Evolutionary conservation across 2,329 filamentous ascomycete species (phyloP).

Genomic region (Huntiella savannae): DNA sequence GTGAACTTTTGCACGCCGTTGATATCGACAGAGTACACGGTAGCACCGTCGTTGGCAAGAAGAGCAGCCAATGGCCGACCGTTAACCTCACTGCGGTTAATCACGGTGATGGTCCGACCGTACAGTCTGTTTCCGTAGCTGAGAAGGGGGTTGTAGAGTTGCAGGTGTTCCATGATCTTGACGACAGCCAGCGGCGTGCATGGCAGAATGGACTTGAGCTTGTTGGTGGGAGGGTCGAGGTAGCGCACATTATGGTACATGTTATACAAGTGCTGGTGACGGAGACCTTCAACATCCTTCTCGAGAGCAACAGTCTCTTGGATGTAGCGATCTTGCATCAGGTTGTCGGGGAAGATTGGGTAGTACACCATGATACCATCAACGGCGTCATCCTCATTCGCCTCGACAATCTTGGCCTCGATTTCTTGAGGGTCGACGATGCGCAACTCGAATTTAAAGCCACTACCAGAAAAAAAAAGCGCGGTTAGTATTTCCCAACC

Average conservation of each 20-base stretch:
- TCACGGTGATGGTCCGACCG: constrained; percentile 85
- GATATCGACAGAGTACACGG: constrained; percentile 86
- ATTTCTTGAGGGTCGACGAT: constrained; percentile 71
- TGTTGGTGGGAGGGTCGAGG: constrained; percentile 58
- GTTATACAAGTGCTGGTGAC: constrained; percentile 90
- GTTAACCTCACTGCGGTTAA: constrained; percentile 92
- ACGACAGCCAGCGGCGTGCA: constrained; percentile 92
- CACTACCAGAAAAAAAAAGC: constrained; percentile 31
- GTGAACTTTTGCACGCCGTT: constrained; percentile 85
- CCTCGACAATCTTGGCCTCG: constrained; percentile 70
- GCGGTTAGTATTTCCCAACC: neutral
- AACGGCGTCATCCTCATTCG: constrained; percentile 58
- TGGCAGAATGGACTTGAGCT: constrained; percentile 78
- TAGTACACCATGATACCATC: constrained; percentile 97
- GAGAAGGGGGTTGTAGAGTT: constrained; percentile 90
- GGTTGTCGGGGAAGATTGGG: constrained; percentile 70
- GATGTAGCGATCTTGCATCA: constrained; percentile 78
- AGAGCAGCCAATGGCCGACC: constrained; percentile 81
- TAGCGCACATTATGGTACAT: constrained; percentile 99
- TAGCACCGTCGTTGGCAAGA: constrained; percentile 87
- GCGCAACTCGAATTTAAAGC: constrained; percentile 74
- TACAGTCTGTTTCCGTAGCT: constrained; percentile 84
- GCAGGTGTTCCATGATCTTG: constrained; percentile 89
- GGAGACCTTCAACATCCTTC: constrained; percentile 93
- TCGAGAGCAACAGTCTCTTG: constrained; percentile 78